phyloP scores from a whole-genome alignment of 2,329 filamentous ascomycete genomes.

The Aspergillus tubingensis region DNA sequence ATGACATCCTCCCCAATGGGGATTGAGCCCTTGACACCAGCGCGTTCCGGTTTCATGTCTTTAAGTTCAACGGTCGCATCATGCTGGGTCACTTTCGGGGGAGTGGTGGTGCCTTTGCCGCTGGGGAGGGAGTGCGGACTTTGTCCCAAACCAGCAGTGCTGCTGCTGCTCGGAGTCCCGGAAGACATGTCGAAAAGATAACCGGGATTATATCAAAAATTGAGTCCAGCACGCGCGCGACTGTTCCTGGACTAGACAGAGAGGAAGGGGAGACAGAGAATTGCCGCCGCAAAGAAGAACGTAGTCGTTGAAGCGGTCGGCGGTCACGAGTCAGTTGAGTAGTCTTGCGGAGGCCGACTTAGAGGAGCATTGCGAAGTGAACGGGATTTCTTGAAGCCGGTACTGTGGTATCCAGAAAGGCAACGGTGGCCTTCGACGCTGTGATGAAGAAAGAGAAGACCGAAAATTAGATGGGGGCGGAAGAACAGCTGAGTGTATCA shows the following conservation, averaged over 20 bases:
- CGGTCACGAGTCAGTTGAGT: slow-evolving; percentile 1
- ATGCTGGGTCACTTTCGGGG: slow-evolving; percentile 35
- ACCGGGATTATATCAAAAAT: too few species aligned
- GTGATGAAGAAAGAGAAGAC: neutral
- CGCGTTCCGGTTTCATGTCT: slow-evolving; percentile 33
- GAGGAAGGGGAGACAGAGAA: neutral
- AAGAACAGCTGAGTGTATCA: neutral
- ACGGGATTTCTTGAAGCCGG: neutral
- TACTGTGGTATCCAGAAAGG: neutral
- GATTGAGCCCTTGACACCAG: slow-evolving; percentile 37
- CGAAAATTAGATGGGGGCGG: neutral
- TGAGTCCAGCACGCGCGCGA: neutral
- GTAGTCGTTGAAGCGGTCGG: neutral
- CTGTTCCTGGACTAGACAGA: neutral
- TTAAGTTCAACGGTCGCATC: slow-evolving; percentile 44
- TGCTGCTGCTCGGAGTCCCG: slow-evolving; percentile 27
- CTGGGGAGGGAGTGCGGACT: slow-evolving; percentile 29
- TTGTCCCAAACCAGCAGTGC: slow-evolving; percentile 25
- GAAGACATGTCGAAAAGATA: slow-evolving; percentile 25
- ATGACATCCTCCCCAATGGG: slow-evolving; percentile 78
- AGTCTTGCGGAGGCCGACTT: slow-evolving; percentile 2
- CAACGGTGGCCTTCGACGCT: neutral
- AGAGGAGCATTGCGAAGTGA: slow-evolving; percentile 21
- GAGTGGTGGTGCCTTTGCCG: slow-evolving; percentile 34
- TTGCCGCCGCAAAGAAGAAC: neutral